Percentiles rank a stretch among this genome's conserved stretches.
Evolutionary conservation across 192 early-diverging fungal genomes (phyloP).

Genomic region (Coemansia sp.): DNA sequence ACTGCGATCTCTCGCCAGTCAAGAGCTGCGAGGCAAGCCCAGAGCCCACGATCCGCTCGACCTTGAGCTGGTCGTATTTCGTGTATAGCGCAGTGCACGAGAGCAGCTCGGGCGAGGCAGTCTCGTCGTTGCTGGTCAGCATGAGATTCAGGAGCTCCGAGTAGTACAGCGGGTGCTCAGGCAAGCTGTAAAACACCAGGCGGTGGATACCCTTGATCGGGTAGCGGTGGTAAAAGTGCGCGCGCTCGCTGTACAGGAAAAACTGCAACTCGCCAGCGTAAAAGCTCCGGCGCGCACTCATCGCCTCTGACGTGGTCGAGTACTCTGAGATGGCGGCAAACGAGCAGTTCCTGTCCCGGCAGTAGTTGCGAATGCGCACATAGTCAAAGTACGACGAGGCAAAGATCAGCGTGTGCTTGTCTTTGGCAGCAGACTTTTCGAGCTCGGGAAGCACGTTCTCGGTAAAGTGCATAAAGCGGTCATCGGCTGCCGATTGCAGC

Average conservation of each 20-base stretch:
- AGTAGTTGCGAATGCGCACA: conserved; percentile 89
- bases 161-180: conserved; percentile 86
- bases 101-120: conserved; percentile 45
- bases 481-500: conserved; percentile 70
- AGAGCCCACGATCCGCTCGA: conserved; percentile 91
- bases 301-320: conserved; percentile 76
- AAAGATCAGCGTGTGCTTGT: conserved; percentile 74
- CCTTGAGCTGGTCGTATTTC: conserved; percentile 81
- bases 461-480: conserved; percentile 84
- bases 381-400: conserved; percentile 97
- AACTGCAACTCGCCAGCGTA: conserved; percentile 79
- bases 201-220: conserved; percentile 83
- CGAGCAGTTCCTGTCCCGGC: conserved; percentile 72
- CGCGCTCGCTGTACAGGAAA: conserved; percentile 92
- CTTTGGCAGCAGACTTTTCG: conserved; percentile 56
- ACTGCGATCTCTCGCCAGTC: conserved; percentile 61
- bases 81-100: conserved; percentile 74
- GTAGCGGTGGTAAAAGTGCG: conserved; percentile 92
- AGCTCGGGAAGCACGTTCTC: conserved; percentile 62
- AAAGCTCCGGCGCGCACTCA: conserved; percentile 76
- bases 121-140: conserved; percentile 54
- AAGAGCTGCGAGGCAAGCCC: conserved; percentile 74
- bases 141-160: conserved; percentile 84
- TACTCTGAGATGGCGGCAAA: conserved; percentile 92
- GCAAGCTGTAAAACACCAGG: conserved; percentile 89